These are phyloP conservation scores for Flaveria floridana DNA, from an alignment of 140 eudicot genomes.

Conservation along the genomic window DNA sequence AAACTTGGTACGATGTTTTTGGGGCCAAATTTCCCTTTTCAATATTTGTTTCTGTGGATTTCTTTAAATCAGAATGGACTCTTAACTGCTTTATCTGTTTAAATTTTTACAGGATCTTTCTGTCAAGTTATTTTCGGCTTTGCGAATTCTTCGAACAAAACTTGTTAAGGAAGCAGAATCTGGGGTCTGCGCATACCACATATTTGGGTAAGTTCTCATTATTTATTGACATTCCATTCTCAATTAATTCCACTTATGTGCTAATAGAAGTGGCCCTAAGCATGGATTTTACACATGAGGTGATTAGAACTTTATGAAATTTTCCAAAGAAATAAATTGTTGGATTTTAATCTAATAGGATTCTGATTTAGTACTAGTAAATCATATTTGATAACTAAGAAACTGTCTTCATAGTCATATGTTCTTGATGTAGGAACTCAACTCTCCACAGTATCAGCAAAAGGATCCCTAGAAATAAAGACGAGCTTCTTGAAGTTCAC, in stretches of 20 bases:
- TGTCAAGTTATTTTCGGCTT: slow-evolving; percentile 45
- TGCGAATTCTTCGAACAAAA: slow-evolving; percentile 50
- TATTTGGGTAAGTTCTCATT: slow-evolving; percentile 52
- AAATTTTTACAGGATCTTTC: slow-evolving; percentile 49
- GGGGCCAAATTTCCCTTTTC: slow-evolving; percentile 14
- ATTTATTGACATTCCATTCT: not conserved
- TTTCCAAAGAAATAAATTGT: not conserved
- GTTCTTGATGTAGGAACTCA: slow-evolving; percentile 46
- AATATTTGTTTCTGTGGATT: not conserved
- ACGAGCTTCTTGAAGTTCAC: slow-evolving; percentile 72
- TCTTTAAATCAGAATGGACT: not conserved
- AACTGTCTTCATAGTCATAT: slow-evolving; percentile 8
- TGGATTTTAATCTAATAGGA: slow-evolving; percentile 1
- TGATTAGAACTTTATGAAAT: not conserved
- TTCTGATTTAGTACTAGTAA: not conserved
- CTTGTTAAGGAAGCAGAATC: slow-evolving; percentile 52
- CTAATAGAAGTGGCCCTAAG: slow-evolving; percentile 4
- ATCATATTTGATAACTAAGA: slow-evolving; percentile 11
- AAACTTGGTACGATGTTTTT: slow-evolving; percentile 44
- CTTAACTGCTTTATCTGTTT: slow-evolving; percentile 5
- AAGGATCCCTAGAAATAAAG: slow-evolving; percentile 67
- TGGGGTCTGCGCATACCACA: slow-evolving; percentile 55
- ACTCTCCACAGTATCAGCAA: slow-evolving; percentile 51
- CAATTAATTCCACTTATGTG: not conserved
- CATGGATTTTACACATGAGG: not conserved